Base-by-base conservation (phyloP, 2,329 filamentous ascomycete species). In the Microsporum canis region DNA sequence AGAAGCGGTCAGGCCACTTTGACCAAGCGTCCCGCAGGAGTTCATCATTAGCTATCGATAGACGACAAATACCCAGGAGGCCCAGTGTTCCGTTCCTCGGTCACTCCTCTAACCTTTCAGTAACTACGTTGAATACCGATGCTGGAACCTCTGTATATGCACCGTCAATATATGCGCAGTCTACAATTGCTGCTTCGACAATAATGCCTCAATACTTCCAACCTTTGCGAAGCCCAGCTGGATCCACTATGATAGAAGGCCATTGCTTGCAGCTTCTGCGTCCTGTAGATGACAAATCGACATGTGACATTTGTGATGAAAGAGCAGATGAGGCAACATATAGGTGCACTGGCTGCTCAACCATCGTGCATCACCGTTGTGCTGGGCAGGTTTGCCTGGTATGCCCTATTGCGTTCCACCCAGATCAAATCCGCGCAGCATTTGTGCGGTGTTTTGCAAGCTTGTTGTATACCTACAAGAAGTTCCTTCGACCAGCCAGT, bases 1-100 rank as follows among this genome's bases (percentile, higher is more conserved):
- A 97, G 75, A 99, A 97, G 78, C 84, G 92, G 58, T 97, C 94
- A 2, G 91, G 89, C 1, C 90, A 96, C 71, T 96, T 97, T 67
- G 88, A 94, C 68, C 84, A 87, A 61, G 75, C 79, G 65, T 88
- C 88, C n/a, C 84, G 91, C 63, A 84, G 92, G 66, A 96, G 91
- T 76, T 95, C 91, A n/a, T 95, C 91, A 0, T 95, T 96, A 73
- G 89, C 87, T 34, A 80, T 91, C 70, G 89, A 89, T 66, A 86
- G 85, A 71, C 82, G 85, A 66, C 81, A 80, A 10, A 66, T 75
- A 61, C 77, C 82, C 56, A 78, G 82, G 67, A 78, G 76, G 47
- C 87, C 88, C 3, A 89, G 84, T 71, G 77, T 86, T 36, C 89
- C 91, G 3, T 91, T 92, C 75, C 78, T 89, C 39, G 80, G 82